Evolutionary conservation across 495 filamentous ascomycete species (phyloP), one percentile per base, ranked within the genome.

Genomic region (Aspergillus kassunensis): DNA sequence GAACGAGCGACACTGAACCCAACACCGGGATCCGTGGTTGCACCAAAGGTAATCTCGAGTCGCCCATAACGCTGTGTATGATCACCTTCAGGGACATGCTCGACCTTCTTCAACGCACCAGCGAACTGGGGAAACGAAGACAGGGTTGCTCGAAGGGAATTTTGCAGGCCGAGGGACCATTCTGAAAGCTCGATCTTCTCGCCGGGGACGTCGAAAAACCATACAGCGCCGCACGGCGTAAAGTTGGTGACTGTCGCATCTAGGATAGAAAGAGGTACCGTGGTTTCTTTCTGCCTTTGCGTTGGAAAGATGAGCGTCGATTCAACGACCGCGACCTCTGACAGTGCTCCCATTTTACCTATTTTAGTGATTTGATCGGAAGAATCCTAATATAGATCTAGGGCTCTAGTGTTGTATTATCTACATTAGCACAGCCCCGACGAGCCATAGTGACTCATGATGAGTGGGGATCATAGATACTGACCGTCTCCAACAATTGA

Each of bases 21-120:
- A 15, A 74, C 58, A 3, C 71, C 67, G 3, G 69, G 59, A 54
- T 75, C 72, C 6, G 56, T 42, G 3, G 59, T 24, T 0, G 60
- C 54, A 15, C 70, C 68, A 48, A 58, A 74, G 13, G 61, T 62
- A 6, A 62, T 43, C 44, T 63, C 59, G n/a, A 70, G 55, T 9
- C 71, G 61, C 24, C 65, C 66, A 39, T 64, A 72, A 3, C 68
- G 68, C 16, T 60, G 60, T 2, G 55, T 59, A 44, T 72, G 59
- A 5, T 21, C 4, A 1, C 37, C 37, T 40, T 11, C 49, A 11
- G 42, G 16, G 11, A 43, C 13, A 24, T 43, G 40, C 5, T 23
- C 27, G 20, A 27, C 23, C 12, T 25, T 43, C 10, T 19, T 27
- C 2, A 43, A n/a, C 1, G 12, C 27, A 5, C 49, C 6, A 24